These are phyloP conservation scores for Magnaporthiopsis incrustans DNA, from an alignment of 2,329 filamentous ascomycete species.

Conservation along the genomic window DNA sequence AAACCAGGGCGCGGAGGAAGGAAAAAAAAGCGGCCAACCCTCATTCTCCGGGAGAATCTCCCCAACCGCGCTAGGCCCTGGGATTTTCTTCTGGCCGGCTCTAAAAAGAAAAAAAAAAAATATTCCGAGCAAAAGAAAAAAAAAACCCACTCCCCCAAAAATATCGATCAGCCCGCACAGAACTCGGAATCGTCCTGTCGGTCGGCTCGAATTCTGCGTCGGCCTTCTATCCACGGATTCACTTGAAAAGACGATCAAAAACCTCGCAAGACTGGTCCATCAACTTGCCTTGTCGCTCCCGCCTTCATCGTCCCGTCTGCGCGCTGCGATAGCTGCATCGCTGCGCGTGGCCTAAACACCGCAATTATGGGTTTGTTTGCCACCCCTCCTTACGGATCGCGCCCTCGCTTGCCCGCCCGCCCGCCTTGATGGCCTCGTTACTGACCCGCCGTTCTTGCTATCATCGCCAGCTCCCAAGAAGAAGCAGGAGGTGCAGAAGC, in stretches of 20 bases:
- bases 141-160: conserved; percentile 15
- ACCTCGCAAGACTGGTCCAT: neutral
- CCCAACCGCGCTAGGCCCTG: neutral
- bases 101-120: conserved; percentile 28
- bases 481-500: conserved; percentile 91
- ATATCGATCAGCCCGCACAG: conserved; percentile 7
- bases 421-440: conserved; percentile 17
- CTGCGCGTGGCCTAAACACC: conserved; percentile 21
- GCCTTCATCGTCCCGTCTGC: conserved; percentile 14
- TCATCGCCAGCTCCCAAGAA: conserved; percentile 69
- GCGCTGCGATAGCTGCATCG: conserved; percentile 20
- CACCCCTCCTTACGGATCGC: neutral
- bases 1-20: conserved; percentile 4
- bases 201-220: neutral
- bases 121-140: conserved; percentile 21
- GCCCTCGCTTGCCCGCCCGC: conserved; percentile 1
- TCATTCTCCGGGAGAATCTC: neutral
- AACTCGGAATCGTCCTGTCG: conserved; percentile 11
- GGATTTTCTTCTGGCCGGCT: neutral
- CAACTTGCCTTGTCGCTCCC: neutral
- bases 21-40: conserved; percentile 2
- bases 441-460: conserved; percentile 15
- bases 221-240: neutral
- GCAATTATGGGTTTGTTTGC: conserved; percentile 23
- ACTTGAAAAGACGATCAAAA: neutral